phyloP scores from a whole-genome alignment of 2,329 filamentous ascomycete genomes.

The Diaporthe sp. region DNA sequence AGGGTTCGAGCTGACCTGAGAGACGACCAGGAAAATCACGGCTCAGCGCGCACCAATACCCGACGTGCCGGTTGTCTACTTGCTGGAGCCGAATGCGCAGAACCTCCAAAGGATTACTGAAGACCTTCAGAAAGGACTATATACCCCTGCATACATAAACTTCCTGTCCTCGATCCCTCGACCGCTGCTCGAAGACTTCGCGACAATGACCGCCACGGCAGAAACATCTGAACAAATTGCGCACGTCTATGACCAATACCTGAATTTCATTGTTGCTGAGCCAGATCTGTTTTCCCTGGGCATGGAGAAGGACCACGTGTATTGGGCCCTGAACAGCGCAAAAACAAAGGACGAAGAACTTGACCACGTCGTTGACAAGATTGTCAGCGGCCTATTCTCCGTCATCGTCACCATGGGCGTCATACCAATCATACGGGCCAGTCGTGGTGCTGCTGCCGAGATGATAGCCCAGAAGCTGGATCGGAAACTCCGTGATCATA shows the following conservation, averaged over 20 bases:
- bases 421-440: slow-evolving; percentile 95
- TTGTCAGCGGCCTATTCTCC: slow-evolving; percentile 97
- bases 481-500: slow-evolving; percentile 94
- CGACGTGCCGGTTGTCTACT: slow-evolving; percentile 95
- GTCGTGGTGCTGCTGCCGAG: slow-evolving; percentile 92
- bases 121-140: slow-evolving; percentile 89
- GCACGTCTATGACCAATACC: slow-evolving; percentile 95
- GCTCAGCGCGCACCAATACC: slow-evolving; percentile 90
- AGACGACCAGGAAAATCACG: slow-evolving; percentile 77
- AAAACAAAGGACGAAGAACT: slow-evolving; percentile 92
- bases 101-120: slow-evolving; percentile 88
- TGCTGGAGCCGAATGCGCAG: slow-evolving; percentile 87
- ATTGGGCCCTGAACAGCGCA: slow-evolving; percentile 96
- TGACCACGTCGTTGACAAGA: slow-evolving; percentile 87
- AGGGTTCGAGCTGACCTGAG: slow-evolving; percentile 9
- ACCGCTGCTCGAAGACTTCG: slow-evolving; percentile 94
- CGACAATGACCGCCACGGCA: slow-evolving; percentile 85
- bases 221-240: slow-evolving; percentile 91
- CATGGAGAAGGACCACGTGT: slow-evolving; percentile 90
- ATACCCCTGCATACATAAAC: slow-evolving; percentile 95
- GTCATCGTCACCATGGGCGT: slow-evolving; percentile 98
- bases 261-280: slow-evolving; percentile 97
- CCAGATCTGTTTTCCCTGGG: slow-evolving; percentile 95
- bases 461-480: slow-evolving; percentile 95
- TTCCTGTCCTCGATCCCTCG: slow-evolving; percentile 95